phyloP scores from a whole-genome alignment of 257 asterid species.

The Salvia hispanica region DNA sequence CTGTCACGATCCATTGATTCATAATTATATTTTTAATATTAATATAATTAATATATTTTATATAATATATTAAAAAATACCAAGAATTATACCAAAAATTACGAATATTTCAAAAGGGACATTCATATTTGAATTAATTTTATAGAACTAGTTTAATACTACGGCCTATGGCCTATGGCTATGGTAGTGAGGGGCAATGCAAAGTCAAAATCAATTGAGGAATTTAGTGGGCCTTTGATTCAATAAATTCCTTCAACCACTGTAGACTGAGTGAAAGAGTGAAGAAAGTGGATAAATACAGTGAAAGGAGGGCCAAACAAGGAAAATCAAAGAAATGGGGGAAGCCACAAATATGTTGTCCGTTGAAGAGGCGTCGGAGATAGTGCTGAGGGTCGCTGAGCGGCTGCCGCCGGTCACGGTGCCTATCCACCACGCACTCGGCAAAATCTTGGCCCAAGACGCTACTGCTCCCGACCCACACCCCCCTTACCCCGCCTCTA shows the following conservation, averaged over 20 bases:
- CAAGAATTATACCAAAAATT: too few species aligned
- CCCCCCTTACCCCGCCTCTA: conserved; percentile 95
- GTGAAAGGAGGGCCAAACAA: background rate
- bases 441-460: conserved; percentile 81
- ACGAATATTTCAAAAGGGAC: too few species aligned
- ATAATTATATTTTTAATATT: too few species aligned
- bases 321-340: conserved; percentile 23
- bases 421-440: conserved; percentile 60
- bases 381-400: conserved; percentile 59
- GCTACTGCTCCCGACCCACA: conserved; percentile 84
- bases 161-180: too few species aligned
- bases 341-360: conserved; percentile 46
- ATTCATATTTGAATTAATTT: too few species aligned
- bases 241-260: background rate
- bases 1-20: too few species aligned
- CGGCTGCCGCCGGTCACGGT: conserved; percentile 66
- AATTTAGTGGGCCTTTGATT: background rate
- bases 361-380: conserved; percentile 66
- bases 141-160: too few species aligned
- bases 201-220: too few species aligned
- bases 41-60: too few species aligned
- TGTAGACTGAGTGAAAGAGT: background rate
- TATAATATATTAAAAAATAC: too few species aligned
- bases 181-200: too few species aligned
- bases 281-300: background rate